Conservation (phyloP, 768 basidiomycete genomes). For the Naganishia randhawae region DNA sequence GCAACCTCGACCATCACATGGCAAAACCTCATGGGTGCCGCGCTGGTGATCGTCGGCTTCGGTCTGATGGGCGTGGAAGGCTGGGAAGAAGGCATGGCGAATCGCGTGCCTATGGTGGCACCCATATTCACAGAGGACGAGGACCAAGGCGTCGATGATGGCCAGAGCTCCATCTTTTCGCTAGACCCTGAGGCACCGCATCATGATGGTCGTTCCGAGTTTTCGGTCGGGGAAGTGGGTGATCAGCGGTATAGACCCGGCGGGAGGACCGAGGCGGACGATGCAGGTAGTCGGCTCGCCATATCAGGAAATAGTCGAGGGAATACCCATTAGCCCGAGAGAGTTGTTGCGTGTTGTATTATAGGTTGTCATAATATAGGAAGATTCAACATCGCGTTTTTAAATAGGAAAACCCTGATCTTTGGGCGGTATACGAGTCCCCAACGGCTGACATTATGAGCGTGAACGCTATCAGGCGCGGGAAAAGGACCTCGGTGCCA, state of each 20-base stretch:
- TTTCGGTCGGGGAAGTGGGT: not conserved
- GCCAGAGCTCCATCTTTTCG: not conserved
- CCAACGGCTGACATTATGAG: no score
- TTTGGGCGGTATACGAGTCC: no score
- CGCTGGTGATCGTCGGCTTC: constrained; percentile 72
- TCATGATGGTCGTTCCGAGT: not conserved
- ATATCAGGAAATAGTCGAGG: no score
- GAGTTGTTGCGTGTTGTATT: no score
- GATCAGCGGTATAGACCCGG: not conserved
- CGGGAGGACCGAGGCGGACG: no score
- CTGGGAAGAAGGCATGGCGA: constrained; percentile 33
- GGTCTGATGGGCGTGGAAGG: constrained; percentile 62
- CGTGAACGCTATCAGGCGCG: no score
- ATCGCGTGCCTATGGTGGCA: constrained; percentile 1
- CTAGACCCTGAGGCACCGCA: not conserved
- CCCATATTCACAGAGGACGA: not conserved
- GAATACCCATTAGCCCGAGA: no score
- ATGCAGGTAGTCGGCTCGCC: no score
- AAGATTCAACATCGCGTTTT: no score
- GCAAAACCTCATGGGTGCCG: constrained; percentile 69
- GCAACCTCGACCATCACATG: constrained; percentile 53
- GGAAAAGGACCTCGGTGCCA: no score
- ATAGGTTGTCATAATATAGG: no score
- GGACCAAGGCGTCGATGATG: not conserved
- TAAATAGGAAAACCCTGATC: no score